Base-by-base conservation (phyloP, 441 rosid species). In the Capsella rubella region DNA sequence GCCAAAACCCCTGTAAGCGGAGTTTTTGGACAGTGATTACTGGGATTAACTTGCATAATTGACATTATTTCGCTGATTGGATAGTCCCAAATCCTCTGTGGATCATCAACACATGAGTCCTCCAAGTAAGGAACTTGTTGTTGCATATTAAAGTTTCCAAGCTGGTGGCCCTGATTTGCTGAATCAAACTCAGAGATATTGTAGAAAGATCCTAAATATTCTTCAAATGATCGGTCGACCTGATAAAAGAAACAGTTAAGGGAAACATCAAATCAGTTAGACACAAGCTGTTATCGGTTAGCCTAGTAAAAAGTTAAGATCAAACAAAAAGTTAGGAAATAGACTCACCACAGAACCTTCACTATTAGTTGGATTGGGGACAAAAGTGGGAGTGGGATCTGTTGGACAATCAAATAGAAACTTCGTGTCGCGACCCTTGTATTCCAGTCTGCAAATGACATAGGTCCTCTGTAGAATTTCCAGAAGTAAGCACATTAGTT, bases 381-480 rank as follows among this genome's bases (percentile, higher is more conserved):
- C 64, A 46, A 28, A 56, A 47, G 37, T 2, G 13, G 58, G 75
- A 76, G 3, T 28, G 3, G 55, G 51, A 43, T 32, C 72, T 9
- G 16, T 59, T 32, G 68, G 40, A 1, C 21, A 32, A 32, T 3
- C 56, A 27, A 43, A 31, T 4, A 66, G 18, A 7, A 71, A 42
- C 21, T 0, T 28, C 12, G 0, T 0, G 29, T 71, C 58, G 0
- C 59, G 13, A 34, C 80, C 80, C 15, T 77, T 77, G 16, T 71
- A 77, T 16, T 71, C 77, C 31, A 77, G 43, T 52, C 76, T 77
- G 52, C 77, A 77, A 13, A 77, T n/a, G 28, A 71, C 80, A 43
- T 71, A 53, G 7, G 34, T 71, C 57, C 63, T 50, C 80, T 77
- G 76, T 29, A 43, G 37, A 27, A 42, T 2, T 43, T 34, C 18